Conservation (phyloP, 768 basidiomycete genomes). For the Scleroderma bovista region DNA sequence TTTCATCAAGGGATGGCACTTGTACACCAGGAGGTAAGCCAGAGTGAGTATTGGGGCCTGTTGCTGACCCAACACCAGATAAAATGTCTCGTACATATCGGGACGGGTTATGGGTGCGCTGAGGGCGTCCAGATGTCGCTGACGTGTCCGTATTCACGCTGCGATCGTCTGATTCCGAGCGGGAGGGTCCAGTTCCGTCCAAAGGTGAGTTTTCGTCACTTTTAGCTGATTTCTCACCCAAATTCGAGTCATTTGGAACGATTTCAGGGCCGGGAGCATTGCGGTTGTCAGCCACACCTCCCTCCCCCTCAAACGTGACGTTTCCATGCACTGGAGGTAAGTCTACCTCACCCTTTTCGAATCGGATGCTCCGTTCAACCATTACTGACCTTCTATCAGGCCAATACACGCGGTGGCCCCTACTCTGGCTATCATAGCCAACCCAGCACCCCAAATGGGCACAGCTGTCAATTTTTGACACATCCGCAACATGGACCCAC, state of each 20-base stretch:
- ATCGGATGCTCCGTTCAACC: constrained; percentile 27
- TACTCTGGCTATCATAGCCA: constrained; percentile 30
- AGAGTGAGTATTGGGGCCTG: no score
- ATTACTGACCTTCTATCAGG: constrained; percentile 16
- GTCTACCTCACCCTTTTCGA: background rate
- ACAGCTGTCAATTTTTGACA: constrained; percentile 22
- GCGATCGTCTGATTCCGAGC: background rate
- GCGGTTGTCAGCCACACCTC: background rate
- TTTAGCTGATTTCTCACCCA: background rate
- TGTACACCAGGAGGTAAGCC: no score
- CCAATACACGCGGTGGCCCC: constrained; percentile 30
- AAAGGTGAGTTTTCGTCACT: background rate
- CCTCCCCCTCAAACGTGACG: background rate
- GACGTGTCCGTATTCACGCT: no score
- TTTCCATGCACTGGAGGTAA: background rate
- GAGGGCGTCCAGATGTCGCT: background rate
- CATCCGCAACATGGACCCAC: constrained; percentile 18
- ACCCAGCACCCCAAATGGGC: constrained; percentile 29
- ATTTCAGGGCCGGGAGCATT: background rate
- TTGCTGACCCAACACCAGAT: no score
- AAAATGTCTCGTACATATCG: background rate
- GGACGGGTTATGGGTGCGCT: background rate
- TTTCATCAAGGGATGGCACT: no score
- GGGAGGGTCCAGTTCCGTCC: no score
- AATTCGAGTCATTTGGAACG: background rate